These are phyloP conservation scores for Globisporangium cylindrosporum DNA, from an alignment of 352 stramenopile species.

Conservation along the genomic window DNA sequence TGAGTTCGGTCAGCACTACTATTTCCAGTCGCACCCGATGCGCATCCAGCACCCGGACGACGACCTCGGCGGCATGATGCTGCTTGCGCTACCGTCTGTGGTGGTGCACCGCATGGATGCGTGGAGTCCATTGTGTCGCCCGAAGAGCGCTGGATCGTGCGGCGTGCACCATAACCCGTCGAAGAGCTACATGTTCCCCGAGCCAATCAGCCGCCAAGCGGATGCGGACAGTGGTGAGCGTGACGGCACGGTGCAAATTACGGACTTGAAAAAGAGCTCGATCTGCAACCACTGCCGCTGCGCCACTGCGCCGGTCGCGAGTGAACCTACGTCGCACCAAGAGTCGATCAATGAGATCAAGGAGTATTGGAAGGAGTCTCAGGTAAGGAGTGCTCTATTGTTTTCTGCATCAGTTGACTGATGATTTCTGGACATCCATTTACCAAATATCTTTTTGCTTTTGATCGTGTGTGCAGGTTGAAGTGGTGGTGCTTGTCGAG, in stretches of 20 bases:
- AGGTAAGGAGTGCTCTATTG: conserved; percentile 33
- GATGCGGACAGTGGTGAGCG: conserved; percentile 66
- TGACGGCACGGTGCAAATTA: conserved; percentile 33
- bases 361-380: conserved; percentile 70
- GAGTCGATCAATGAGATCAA: conserved; percentile 53
- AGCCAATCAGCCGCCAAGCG: conserved; percentile 51
- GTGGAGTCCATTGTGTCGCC: conserved; percentile 88
- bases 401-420: neutral
- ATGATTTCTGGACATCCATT: neutral
- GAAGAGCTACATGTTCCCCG: conserved; percentile 63
- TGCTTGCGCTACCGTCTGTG: conserved; percentile 88
- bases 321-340: conserved; percentile 26
- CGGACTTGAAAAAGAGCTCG: conserved; percentile 21
- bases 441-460: conserved; percentile 9
- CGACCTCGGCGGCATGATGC: conserved; percentile 86
- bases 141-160: conserved; percentile 42
- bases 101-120: conserved; percentile 93
- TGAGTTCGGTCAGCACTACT: conserved; percentile 67
- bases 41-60: conserved; percentile 92
- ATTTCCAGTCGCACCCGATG: conserved; percentile 93
- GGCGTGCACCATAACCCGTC: conserved; percentile 64
- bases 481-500: conserved; percentile 96
- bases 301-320: conserved; percentile 18
- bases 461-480: conserved; percentile 53
- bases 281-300: conserved; percentile 52